phyloP scores from a whole-genome alignment of 1,284 basidiomycete genomes.

The Porogramme epimiltina region DNA sequence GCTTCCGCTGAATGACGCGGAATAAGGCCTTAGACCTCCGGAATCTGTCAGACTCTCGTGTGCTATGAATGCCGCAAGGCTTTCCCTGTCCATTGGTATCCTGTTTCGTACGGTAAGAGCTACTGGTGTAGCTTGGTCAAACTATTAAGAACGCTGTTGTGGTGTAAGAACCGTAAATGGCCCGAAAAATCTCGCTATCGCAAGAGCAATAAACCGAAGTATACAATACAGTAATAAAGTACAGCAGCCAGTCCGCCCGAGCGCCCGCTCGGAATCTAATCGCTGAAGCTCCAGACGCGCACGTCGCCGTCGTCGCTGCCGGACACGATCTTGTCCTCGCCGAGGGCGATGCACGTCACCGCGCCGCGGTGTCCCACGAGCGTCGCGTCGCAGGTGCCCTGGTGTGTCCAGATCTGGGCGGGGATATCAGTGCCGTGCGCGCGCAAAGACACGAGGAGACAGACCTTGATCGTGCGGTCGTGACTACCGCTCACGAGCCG shows the following conservation, averaged over 20 bases:
- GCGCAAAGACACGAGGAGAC: slow-evolving; percentile 21
- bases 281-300: slow-evolving; percentile 80
- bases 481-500: slow-evolving; percentile 92
- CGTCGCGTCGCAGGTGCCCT: slow-evolving; percentile 87
- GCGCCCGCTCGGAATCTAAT: slow-evolving; percentile 33
- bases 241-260: slow-evolving; percentile 7
- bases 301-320: slow-evolving; percentile 90
- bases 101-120: too few species aligned
- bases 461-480: slow-evolving; percentile 89
- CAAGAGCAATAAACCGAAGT: not conserved
- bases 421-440: slow-evolving; percentile 13
- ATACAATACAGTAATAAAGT: not conserved
- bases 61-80: too few species aligned
- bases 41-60: too few species aligned
- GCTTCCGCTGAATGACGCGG: too few species aligned
- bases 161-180: too few species aligned
- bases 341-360: slow-evolving; percentile 88
- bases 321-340: slow-evolving; percentile 95
- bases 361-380: slow-evolving; percentile 94
- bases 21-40: too few species aligned
- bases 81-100: too few species aligned
- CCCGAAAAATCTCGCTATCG: not conserved
- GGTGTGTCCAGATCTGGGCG: slow-evolving; percentile 86
- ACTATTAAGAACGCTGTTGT: not conserved
- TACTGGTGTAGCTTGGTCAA: too few species aligned